phyloP scores from a whole-genome alignment of 2,329 filamentous ascomycete species.

The Lomentospora prolificans region DNA sequence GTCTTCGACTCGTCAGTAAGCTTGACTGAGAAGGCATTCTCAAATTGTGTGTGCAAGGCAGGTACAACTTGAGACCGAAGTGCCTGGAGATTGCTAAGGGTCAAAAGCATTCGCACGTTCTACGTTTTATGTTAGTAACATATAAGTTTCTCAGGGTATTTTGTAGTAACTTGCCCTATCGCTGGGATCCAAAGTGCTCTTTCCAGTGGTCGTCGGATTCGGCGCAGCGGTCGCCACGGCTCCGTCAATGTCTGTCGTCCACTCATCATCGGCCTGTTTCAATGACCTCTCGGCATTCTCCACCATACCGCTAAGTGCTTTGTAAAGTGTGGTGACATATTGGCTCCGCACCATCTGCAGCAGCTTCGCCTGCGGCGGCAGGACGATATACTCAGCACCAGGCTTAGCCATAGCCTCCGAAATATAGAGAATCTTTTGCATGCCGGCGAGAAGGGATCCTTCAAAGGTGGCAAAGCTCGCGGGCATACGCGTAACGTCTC shows the following conservation, averaged over 20 bases:
- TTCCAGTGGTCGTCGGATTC: constrained; percentile 27
- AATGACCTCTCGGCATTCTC: constrained; percentile 81
- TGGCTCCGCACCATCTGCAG: constrained; percentile 84
- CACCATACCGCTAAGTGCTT: constrained; percentile 88
- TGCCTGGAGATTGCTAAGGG: constrained; percentile 80
- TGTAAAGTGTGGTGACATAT: constrained; percentile 90
- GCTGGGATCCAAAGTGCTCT: constrained; percentile 41
- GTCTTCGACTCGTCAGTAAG: constrained; percentile 89
- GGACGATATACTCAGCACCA: constrained; percentile 66
- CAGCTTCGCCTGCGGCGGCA: constrained; percentile 76
- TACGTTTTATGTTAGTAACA: constrained; percentile 23
- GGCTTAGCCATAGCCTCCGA: constrained; percentile 72
- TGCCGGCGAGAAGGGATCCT: constrained; percentile 66
- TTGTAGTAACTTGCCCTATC: constrained; percentile 39
- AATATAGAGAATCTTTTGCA: constrained; percentile 94
- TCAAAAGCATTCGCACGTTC: constrained; percentile 89
- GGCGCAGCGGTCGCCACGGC: constrained; percentile 23
- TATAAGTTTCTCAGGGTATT: background rate
- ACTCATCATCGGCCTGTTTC: constrained; percentile 54
- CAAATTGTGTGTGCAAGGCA: constrained; percentile 82
- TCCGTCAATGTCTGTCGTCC: constrained; percentile 39
- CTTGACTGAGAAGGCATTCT: constrained; percentile 87
- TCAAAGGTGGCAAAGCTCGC: constrained; percentile 79
- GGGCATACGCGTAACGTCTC: constrained; percentile 87
- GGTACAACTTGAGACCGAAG: constrained; percentile 77